Base-by-base conservation (phyloP, 257 asterid genomes). In the Marsdenia floribunda region DNA sequence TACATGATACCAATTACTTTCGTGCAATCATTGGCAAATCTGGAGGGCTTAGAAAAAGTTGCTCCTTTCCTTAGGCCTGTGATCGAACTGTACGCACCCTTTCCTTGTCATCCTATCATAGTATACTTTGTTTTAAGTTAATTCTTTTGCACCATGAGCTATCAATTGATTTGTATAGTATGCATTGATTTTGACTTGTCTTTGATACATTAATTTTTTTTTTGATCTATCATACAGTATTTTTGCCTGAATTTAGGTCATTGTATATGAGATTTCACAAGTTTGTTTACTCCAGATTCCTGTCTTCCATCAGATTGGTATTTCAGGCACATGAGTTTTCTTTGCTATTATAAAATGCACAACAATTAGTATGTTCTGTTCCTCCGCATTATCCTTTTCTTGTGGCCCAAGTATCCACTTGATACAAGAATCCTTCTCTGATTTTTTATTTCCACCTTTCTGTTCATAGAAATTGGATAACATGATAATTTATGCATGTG, bases 1-100 rank as follows among this genome's bases (percentile, higher is more conserved):
- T 95, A 95, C 90, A 86, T 95, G 97, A 92, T 95, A 68, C 99
- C 99, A 24, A 95, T 95, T 76, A 96, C 99, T 68, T 92, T 95
- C 24, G 99, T 95, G 77, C 99, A 92, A 82, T 90, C 99, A 67
- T 60, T 95, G 85, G 99, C 99, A 10, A 95, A 95, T 87, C 87
- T 95, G 81, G 99, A 95, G 68, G 98, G 98, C 69, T 79, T 95
- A 64, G 96, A 95, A 84, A 89, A 65, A 82, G 97, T 93, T 72
- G 98, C 98, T 33, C 98, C 99, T 74, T 92, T 90, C 79, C 98
- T 95, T 70, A 85, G 90, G 83, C 98, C 99, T 19, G 76, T 95
- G 67, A 83, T 91, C 37, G 98, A 95, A 90, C 81, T 88, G 99
- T 95, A 84, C 86, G 92, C 72, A 19, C 63, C 37, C 46, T 82